These are phyloP conservation scores for Olyra latifolia DNA, from an alignment of 176 grass and related monocot genomes.

Conservation along the genomic window DNA sequence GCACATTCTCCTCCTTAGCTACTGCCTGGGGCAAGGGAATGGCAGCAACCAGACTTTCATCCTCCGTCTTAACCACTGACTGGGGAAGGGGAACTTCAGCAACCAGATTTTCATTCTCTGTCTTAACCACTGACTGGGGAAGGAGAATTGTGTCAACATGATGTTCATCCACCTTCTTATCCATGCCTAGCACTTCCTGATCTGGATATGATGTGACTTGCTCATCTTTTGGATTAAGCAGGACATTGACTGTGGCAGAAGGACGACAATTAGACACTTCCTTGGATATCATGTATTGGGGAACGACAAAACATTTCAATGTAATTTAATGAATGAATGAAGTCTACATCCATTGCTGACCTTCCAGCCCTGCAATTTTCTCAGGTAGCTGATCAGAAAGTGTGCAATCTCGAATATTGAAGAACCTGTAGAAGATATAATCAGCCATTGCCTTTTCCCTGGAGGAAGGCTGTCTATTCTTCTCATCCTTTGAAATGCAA, in stretches of 20 bases:
- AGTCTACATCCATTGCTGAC: slow-evolving; percentile 40
- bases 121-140: slow-evolving; percentile 1
- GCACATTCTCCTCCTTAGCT: slow-evolving; percentile 8
- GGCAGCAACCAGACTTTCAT: background rate
- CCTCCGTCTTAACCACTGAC: slow-evolving; percentile 15
- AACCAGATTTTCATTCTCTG: slow-evolving; percentile 29
- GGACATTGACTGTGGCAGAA: slow-evolving; percentile 47
- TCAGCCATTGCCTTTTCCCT: slow-evolving; percentile 63
- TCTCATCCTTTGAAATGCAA: slow-evolving; percentile 76
- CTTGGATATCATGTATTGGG: background rate
- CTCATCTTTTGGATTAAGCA: slow-evolving; percentile 66
- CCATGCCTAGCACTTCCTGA: background rate
- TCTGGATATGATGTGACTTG: slow-evolving; percentile 16
- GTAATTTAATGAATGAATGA: background rate
- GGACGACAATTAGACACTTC: slow-evolving; percentile 1
- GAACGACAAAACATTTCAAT: slow-evolving; percentile 15
- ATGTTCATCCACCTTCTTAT: slow-evolving; percentile 20
- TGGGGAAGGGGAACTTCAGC: slow-evolving; percentile 26
- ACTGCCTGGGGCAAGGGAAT: background rate
- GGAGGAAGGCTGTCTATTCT: slow-evolving; percentile 68
- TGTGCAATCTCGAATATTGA: slow-evolving; percentile 53
- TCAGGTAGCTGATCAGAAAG: slow-evolving; percentile 64
- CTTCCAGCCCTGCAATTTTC: slow-evolving; percentile 55
- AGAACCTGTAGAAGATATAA: slow-evolving; percentile 79
- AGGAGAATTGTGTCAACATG: background rate